These are phyloP conservation scores for Berberis thunbergii DNA, from an alignment of 164 flowering plant genomes.

Conservation along the genomic window DNA sequence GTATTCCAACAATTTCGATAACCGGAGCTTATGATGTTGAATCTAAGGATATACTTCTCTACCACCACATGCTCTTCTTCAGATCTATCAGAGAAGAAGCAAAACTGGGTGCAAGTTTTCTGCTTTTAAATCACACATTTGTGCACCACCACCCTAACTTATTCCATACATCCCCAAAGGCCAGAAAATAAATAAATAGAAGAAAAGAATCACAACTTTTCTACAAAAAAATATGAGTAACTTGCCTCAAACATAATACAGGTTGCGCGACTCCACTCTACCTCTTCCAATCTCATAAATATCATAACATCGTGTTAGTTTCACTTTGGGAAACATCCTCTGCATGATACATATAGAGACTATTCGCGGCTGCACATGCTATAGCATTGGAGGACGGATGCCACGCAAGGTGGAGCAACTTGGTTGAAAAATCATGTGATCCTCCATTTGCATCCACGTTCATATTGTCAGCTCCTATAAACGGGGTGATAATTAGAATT, in stretches of 20 bases:
- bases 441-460: conserved; percentile 80
- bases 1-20: background rate
- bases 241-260: conserved; percentile 11
- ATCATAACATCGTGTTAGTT: background rate
- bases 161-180: background rate
- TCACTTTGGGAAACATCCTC: conserved; percentile 14
- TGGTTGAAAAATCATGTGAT: conserved; percentile 80
- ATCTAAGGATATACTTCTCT: background rate
- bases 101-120: background rate
- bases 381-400: conserved; percentile 81
- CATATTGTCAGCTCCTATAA: conserved; percentile 63
- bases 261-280: conserved; percentile 7
- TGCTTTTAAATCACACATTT: background rate
- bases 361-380: conserved; percentile 99
- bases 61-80: conserved; percentile 5
- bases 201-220: conserved; percentile 11
- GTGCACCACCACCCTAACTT: background rate
- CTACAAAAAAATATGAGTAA: conserved; percentile 9
- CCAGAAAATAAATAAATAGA: background rate
- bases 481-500: background rate
- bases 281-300: background rate
- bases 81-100: background rate
- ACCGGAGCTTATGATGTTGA: background rate
- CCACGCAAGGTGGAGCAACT: conserved; percentile 97
- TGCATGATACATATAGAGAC: conserved; percentile 98